A percentile compares a stretch with the other conserved stretches of the same genome.
Conservation (phyloP, 2,329 filamentous ascomycete genomes). For the Trichoderma simmonsii region DNA sequence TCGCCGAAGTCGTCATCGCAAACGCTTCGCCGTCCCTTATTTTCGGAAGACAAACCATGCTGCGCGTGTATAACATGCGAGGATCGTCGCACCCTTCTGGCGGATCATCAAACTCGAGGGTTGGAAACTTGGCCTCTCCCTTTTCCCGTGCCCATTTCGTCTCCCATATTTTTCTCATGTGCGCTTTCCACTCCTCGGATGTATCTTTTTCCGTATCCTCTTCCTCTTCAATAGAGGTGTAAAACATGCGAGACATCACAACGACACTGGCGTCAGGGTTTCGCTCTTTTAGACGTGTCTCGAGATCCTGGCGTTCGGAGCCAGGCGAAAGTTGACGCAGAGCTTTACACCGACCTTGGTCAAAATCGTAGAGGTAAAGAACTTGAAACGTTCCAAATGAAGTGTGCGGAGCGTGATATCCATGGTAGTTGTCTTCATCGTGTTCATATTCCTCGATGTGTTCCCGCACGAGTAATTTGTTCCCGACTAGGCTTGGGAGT, state of each 20-base stretch:
- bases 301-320: background rate
- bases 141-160: background rate
- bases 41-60: background rate
- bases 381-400: background rate
- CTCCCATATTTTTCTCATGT: background rate
- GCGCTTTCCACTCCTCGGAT: background rate
- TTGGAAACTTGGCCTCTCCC: conserved; percentile 7
- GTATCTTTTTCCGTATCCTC: background rate
- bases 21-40: background rate
- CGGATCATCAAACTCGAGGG: background rate
- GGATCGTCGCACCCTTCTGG: background rate
- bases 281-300: background rate
- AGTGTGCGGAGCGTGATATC: background rate
- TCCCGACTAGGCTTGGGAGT: background rate
- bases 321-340: background rate
- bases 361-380: conserved; percentile 11
- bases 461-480: background rate
- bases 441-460: background rate
- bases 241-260: conserved; percentile 4
- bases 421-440: background rate
- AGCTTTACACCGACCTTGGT: background rate
- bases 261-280: background rate
- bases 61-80: background rate
- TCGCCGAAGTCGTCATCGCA: conserved; percentile 8
- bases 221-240: background rate